Evolutionary conservation across 345 rosid genomes (phyloP), one percentile per base, ranked within the genome.

Genomic region (Euphorbia lathyris): DNA sequence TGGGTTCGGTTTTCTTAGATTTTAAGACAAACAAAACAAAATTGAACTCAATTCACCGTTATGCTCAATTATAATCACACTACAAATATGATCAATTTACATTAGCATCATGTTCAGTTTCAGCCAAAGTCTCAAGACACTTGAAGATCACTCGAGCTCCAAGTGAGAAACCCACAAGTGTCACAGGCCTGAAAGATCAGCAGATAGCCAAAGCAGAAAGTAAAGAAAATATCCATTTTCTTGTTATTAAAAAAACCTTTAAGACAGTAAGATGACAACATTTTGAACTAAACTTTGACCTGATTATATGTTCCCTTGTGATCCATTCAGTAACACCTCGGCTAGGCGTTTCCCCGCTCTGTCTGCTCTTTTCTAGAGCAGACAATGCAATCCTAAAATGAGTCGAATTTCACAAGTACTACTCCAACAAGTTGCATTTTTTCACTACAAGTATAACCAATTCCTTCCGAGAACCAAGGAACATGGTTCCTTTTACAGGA

Each of bases 141-240:
- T 90, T 95, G 78, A 92, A 92, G 65, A 95, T 82, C 63, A 90
- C 91, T 42, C 97, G 86, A 16, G 97, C 97, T 69, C 99, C 99
- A 66, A 95, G 97, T 19, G 97, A 95, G 67, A 77, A 95, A 52
- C 97, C 97, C 72, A 92, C 83, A 9, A 95, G 96, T 1, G 97
- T 92, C 74, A 92, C 89, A 29, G 99, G 99, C 86, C 99, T 94
- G 79, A 67, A 66, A 70, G 68, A 71, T 63, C 74, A 29, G 53
- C 53, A 67, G 23, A 58, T 25, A 53, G 34, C 75, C 71, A 48
- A 40, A 66, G 17, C 14, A 48, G 16, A 47, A 58, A 61, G 25
- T 30, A 20, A 20, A 70, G 1, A 50, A 22, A 58, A 22, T 47
- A 36, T 52, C 29, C 19, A 1, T 60, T 62, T 16, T 7, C 23